Base-by-base conservation (phyloP, 139 green algal genomes). In the Medakamo hakoo region DNA sequence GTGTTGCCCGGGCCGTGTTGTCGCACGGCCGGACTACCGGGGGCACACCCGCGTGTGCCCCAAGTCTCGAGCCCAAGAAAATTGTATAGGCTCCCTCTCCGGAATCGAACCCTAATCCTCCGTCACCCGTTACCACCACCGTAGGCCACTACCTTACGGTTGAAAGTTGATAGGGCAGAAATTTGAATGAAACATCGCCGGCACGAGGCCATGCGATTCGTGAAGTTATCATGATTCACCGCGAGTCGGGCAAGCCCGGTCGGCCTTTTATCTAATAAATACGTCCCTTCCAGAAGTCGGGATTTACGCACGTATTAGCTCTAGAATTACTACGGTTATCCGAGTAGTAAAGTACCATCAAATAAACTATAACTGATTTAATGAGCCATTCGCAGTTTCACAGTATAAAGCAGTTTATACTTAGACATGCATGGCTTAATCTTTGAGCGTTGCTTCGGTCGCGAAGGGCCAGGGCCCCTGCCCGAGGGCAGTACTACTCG, bases 361-460 rank as follows among this genome's bases (percentile, higher is more conserved):
- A 97, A 95, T 94, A 95, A 95, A 97, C 84, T 95, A 95, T 95
- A 94, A 95, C 87, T 97, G 87, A 97, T 97, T 94, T 97, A 97
- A 97, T 97, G 89, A 97, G 90, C 88, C 90, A 95, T 95, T 97
- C 90, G 90, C 88, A 97, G 88, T 96, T 96, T 96, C 89, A 93
- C 87, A 92, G 89, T 96, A 96, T 95, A 94, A 83, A 92, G 72
- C 78, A 87, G 86, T 88, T 91, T 95, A 95, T 95, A 95, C 88
- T 95, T 94, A 94, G 88, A 95, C 88, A 94, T 95, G 88, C 88
- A 95, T 94, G 88, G 86, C 86, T 93, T 93, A 95, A 95, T 93
- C 85, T 93, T 93, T 93, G 87, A 92, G 87, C n/a, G n/a, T n/a
- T n/a, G n/a, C n/a, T n/a, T n/a, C n/a, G n/a, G n/a, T n/a, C n/a